Evolutionary conservation across 2,329 filamentous ascomycete genomes (phyloP), one percentile per base, ranked within the genome.

Genomic region (Teratosphaeria gauchensis): DNA sequence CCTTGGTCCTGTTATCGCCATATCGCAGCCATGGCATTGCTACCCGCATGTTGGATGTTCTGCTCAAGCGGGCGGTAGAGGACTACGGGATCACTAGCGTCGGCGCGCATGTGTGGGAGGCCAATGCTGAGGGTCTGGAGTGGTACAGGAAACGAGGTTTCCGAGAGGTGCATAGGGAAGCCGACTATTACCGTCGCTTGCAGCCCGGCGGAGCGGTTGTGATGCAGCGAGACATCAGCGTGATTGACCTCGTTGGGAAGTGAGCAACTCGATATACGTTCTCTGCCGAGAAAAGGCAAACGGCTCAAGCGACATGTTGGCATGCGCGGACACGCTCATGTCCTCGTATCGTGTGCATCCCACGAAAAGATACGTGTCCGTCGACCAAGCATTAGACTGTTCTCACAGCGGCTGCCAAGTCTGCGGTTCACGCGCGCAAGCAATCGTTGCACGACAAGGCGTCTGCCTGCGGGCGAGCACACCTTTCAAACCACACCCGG

Each of bases 31-130:
- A 79, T 59, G 83, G 83, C 0, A 76, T 86, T 28, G 84, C 84
- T 2, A 76, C 80, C 11, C 76, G 79, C 19, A 72, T 86, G 30
- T 73, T 87, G 7, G 66, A 73, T 4, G 62, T 63, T 1, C 63
- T 80, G 11, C 64, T 65, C 11, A 61, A 59, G 21, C 65, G 63
- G 4, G 72, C 71, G 9, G 75, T 79, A 4, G 73, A 75, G 33
- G 73, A 78, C 58, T 80, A 84, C 62, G 76, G 77, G 30, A 77
- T 82, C 30, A 71, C 70, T 11, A 75, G 73, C 14, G 77, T 86
- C 21, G 83, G 80, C 2, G 84, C 84, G 11, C 84, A 87, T 69
- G 83, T 86, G 0, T 86, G 85, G 77, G 82, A 84, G 63, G 79
- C 78, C 24, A 86, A 86, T 58, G 75, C 78, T 19, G 82, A 84